phyloP scores from a whole-genome alignment of 768 basidiomycete genomes.

The Suillus discolor region DNA sequence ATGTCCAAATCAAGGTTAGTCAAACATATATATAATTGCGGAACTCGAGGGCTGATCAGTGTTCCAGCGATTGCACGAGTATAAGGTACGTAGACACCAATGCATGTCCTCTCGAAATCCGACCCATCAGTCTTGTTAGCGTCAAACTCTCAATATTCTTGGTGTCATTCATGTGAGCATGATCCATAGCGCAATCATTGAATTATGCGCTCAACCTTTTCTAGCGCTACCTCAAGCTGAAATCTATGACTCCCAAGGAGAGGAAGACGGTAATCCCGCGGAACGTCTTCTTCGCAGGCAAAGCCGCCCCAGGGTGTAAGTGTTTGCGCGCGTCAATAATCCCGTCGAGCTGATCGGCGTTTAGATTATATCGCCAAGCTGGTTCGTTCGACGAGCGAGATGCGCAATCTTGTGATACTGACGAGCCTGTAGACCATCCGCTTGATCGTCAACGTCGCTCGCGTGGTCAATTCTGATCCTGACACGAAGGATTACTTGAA shows the following conservation, averaged over 20 bases:
- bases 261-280: conserved; percentile 82
- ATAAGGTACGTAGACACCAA: conserved; percentile 55
- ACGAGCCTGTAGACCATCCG: conserved; percentile 67
- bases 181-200: neutral
- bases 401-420: neutral
- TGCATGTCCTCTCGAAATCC: neutral
- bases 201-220: conserved; percentile 6
- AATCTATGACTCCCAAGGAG: conserved; percentile 75
- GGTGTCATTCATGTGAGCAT: conserved; percentile 78
- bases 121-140: conserved; percentile 40
- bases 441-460: conserved; percentile 90
- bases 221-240: conserved; percentile 81
- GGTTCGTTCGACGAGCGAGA: conserved; percentile 36
- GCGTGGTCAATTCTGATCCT: conserved; percentile 66
- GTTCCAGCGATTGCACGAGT: conserved; percentile 84
- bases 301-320: conserved; percentile 92
- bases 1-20: conserved; percentile 84
- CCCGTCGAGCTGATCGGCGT: conserved; percentile 13
- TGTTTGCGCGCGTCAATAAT: conserved; percentile 10
- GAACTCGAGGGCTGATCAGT: conserved; percentile 7
- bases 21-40: neutral
- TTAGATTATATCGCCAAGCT: conserved; percentile 91
- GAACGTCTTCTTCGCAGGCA: conserved; percentile 97
- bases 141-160: conserved; percentile 94
- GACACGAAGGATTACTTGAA: conserved; percentile 86